phyloP scores from a whole-genome alignment of 2,329 filamentous ascomycete genomes.

The Decorospora gaudefroyi region DNA sequence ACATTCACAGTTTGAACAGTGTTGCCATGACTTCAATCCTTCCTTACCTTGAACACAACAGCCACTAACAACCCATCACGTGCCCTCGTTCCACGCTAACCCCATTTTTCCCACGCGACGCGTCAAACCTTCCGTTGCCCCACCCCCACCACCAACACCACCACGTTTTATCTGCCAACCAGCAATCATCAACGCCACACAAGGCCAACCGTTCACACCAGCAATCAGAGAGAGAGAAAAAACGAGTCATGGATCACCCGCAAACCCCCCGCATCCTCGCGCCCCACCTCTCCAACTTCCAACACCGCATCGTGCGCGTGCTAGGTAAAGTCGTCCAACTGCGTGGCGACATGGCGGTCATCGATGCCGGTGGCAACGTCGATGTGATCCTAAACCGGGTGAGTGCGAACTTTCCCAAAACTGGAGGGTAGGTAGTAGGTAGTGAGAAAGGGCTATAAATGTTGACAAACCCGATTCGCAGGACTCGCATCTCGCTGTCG shows the following conservation, averaged over 20 bases:
- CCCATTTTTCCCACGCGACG: conserved; percentile 9
- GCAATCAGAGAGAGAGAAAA: neutral
- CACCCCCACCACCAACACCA: neutral
- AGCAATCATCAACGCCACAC: neutral
- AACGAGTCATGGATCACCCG: conserved; percentile 38
- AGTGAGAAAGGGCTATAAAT: neutral
- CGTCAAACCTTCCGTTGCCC: conserved; percentile 9
- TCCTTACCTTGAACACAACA: too few species aligned
- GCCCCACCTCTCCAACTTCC: conserved; percentile 75
- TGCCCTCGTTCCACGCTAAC: conserved; percentile 15
- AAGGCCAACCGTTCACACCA: neutral
- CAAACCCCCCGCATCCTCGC: conserved; percentile 80
- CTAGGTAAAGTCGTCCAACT: conserved; percentile 84
- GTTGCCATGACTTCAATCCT: neutral
- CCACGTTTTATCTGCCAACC: too few species aligned
- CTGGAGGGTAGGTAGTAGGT: neutral
- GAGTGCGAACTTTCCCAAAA: conserved; percentile 30
- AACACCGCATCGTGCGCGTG: conserved; percentile 74
- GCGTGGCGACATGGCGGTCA: conserved; percentile 75
- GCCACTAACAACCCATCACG: too few species aligned
- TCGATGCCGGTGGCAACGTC: conserved; percentile 79
- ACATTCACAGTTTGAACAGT: too few species aligned
- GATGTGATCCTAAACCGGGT: conserved; percentile 75
- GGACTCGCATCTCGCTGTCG: conserved; percentile 71
- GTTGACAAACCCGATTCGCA: conserved; percentile 40